Base-by-base conservation (phyloP, 257 asterid species). In the Striga asiatica region DNA sequence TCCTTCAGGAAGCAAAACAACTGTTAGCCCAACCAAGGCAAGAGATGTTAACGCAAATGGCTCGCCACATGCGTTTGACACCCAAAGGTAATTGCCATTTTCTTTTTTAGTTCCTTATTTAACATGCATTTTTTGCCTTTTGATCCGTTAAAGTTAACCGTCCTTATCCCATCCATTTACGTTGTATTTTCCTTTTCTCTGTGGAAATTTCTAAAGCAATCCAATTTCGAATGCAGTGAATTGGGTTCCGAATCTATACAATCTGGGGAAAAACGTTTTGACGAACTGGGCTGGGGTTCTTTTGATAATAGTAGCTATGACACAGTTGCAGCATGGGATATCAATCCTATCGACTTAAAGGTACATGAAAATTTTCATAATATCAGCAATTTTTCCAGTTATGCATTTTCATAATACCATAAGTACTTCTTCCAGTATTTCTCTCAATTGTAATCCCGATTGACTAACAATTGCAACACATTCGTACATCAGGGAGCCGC, bases 201-300 rank as follows among this genome's bases (percentile, higher is more conserved):
- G 20, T 8, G 17, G 24, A 51, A 28, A 43, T 12, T 43, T 49
- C 43, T 60, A 31, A 23, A 2, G 46, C 9, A 16, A 39, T 41
- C 41, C 64, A 37, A 25, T 62, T 55, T 13, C 66, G 58, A 42
- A 4, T 73, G 83, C 88, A 89, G 96, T 76, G 93, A 79, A 69
- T 81, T 3, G 47, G 74, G 84, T 12, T 68, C 58, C 48, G 86
- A 76, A 54, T 79, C 86, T 53, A 53, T 71, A 55, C 69, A 46
- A 32, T 72, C 85, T 61, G 78, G 76, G 69, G 80, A 75, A 47
- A 70, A 61, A 74, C 75, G 78, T 43, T 81, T 77, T 70, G 91
- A 79, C 62, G 94, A 83, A 60, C 80, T 93, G 10, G 69, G 70
- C 54, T 83, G 95, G 96, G 96, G 88, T 60, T 58, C 82, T 50